Evolutionary conservation across 2,329 filamentous ascomycete genomes (phyloP), one percentile per base, ranked within the genome.

Genomic region (Exophiala sp.): DNA sequence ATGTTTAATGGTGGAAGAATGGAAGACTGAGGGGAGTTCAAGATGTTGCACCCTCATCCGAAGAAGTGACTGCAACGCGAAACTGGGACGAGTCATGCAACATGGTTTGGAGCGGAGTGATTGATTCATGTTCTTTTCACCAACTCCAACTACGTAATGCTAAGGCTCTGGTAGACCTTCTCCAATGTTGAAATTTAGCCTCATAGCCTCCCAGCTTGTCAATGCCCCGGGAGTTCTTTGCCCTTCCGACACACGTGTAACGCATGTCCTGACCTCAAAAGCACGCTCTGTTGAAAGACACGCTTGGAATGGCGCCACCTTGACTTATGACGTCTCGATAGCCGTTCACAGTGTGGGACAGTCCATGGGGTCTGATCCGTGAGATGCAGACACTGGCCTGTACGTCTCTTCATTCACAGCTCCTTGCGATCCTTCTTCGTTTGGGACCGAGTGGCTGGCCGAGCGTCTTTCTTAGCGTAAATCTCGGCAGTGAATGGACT

Each of bases 401-500:
- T 21, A 24, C 14, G 12, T 35, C 14, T 5, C 3, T 34, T 8
- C 66, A 70, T 70, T 54, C 66, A 69, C 43, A 59, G 69, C 58
- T 63, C 67, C 64, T 72, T 72, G 62, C 61, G 61, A 16, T 65
- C 54, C 66, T 77, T 73, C 62, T 67, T 55, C 12, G 58, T 58
- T 41, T 54, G 54, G 5, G 60, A 62, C n/a, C 59, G 54, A 35
- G 57, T 62, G 10, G 50, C 55, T n/a, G 57, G 52, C 42, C 58
- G 47, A 9, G 51, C 42, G 5, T 59, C 62, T 53, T 91, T 88
- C 83, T 94, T 95, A 62, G 86, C 87, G 71, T 97, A 99, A 67
- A 99, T 99, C 62, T 82, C 88, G 2, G 84, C 83, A 5, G 94
- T 99, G 74, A 97, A 99, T 3, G 92, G 92, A 72, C 76, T 78